Evolutionary conservation across 2,329 filamentous ascomycete species (phyloP).

Genomic region (Fusarium hainanense): DNA sequence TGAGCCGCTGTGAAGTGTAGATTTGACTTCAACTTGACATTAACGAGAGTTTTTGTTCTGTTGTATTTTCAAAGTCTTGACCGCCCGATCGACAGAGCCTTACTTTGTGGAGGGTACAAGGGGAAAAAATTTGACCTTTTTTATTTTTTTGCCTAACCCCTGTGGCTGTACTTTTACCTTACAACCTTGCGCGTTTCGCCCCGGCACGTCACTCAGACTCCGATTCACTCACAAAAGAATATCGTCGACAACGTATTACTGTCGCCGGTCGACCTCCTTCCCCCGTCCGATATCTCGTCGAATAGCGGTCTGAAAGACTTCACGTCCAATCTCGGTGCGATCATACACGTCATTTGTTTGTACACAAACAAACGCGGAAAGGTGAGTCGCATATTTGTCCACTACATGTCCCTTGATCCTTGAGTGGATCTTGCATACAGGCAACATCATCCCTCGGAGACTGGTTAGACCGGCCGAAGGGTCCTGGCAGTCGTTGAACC

Average conservation of each 20-base stretch:
- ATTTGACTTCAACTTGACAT: conserved; percentile 10
- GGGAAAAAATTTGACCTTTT: conserved; percentile 15
- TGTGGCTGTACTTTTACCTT: conserved; percentile 22
- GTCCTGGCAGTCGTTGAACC: conserved; percentile 16
- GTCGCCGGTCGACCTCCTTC: conserved; percentile 45
- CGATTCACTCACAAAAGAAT: conserved; percentile 16
- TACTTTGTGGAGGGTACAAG: conserved; percentile 28
- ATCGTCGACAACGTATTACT: conserved; percentile 32
- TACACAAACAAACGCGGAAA: conserved; percentile 39
- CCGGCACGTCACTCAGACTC: conserved; percentile 11
- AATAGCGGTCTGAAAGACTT: conserved; percentile 34
- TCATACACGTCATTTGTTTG: conserved; percentile 40
- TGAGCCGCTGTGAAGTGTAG: conserved; percentile 22
- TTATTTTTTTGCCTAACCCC: conserved; percentile 24
- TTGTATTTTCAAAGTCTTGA: conserved; percentile 12
- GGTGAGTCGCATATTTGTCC: conserved; percentile 37
- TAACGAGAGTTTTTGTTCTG: conserved; percentile 19
- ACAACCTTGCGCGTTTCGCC: conserved; percentile 19
- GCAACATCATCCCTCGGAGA: conserved; percentile 4
- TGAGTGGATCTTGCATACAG: conserved; percentile 25
- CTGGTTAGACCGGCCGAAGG: conserved; percentile 9
- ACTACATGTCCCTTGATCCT: conserved; percentile 10
- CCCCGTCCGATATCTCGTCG: conserved; percentile 16
- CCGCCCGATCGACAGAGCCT: conserved; percentile 28
- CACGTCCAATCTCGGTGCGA: conserved; percentile 27